Base-by-base conservation (phyloP, 129 eudicot species). In the Ambrosia trifida region DNA sequence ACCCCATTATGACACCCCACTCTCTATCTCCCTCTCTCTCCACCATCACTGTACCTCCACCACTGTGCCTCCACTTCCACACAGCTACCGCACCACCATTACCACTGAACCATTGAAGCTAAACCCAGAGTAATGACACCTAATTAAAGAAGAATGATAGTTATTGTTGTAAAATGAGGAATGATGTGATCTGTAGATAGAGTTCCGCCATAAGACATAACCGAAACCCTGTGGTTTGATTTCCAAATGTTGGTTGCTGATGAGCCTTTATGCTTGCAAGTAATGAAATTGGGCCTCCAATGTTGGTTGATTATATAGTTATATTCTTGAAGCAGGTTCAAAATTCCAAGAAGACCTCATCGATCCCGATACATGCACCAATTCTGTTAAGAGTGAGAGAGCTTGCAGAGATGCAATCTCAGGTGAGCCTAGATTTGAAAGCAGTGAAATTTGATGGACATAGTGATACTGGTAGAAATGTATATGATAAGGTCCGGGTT, bases 351-450 rank as follows among this genome's bases (percentile, higher is more conserved):
- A 95, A 88, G 72, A 85, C 81, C 64, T 77, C 87, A 3, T 85
- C 99, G 11, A 53, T 80, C 51, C 89, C 94, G 7, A 86, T 95
- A 45, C 99, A 97, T 18, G 83, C 91, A 44, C 74, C 96, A 54
- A 84, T 95, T 67, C 83, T 95, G 69, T 38, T 80, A 45, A 82
- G 92, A 49, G 97, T 95, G 74, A 87, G 97, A 73, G 99, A 90
- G 84, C 94, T 95, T 16, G 99, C 99, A 28, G 89, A 94, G 65
- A 75, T 81, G 82, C 89, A 94, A 54, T 78, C 89, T 8, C 96
- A 85, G 76, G 85, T 84, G 44, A 76, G 89, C 10, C 87, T 85
- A 11, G 85, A 72, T 56, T 50, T 83, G 71, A 83, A 69, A 66
- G 45, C 83, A 12, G 74, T 79, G 75, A 85, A 72, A 86, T 80